These are phyloP conservation scores for Candida peoriensis DNA, from an alignment of 805 yeast genomes.

Conservation along the genomic window DNA sequence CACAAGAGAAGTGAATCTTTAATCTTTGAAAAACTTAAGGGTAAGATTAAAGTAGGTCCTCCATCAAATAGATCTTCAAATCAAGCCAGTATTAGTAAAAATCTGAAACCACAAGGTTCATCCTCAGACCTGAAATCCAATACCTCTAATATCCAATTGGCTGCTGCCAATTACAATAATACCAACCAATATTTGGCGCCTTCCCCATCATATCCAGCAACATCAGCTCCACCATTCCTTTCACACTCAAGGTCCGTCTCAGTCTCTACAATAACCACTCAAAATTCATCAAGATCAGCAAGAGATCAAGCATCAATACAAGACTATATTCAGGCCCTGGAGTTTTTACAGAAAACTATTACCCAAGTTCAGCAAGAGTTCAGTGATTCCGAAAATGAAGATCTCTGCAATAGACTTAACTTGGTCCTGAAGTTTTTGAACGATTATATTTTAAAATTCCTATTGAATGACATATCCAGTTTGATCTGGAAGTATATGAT, in stretches of 20 bases:
- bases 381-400: conserved; percentile 2
- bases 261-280: conserved; percentile 1
- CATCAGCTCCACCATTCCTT: not conserved
- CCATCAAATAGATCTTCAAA: not conserved
- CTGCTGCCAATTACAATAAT: too few species aligned
- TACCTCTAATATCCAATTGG: too few species aligned
- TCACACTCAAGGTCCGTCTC: conserved; percentile 3
- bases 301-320: conserved; percentile 11
- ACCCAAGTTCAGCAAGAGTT: conserved; percentile 4
- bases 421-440: conserved; percentile 6
- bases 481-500: not conserved
- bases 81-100: not conserved
- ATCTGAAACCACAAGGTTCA: not conserved
- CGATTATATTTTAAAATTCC: conserved; percentile 10
- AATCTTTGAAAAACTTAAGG: conserved; percentile 5
- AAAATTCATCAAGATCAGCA: conserved; percentile 7
- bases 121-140: not conserved
- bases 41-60: conserved; percentile 1
- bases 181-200: not conserved
- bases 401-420: conserved; percentile 2
- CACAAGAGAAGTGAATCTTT: conserved; percentile 1
- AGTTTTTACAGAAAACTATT: conserved; percentile 6
- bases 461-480: conserved; percentile 5
- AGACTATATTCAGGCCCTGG: conserved; percentile 8
- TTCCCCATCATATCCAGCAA: not conserved